Percentiles rank a stretch among this genome's conserved stretches.
Conservation (phyloP, 2,329 filamentous ascomycete species). For the Didymella segeticola region DNA sequence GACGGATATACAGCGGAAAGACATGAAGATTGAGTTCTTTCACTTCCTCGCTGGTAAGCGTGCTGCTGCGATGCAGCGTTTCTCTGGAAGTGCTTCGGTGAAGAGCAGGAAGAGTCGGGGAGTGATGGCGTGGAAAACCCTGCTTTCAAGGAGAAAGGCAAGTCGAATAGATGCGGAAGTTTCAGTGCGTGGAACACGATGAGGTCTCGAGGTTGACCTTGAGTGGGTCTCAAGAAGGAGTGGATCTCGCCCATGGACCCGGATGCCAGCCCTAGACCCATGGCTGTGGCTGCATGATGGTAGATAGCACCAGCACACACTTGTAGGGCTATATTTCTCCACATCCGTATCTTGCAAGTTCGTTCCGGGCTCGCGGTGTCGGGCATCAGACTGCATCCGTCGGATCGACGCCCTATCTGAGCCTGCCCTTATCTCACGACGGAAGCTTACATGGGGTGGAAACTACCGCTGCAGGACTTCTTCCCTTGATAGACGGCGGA, state of each 20-base stretch:
- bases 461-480: not conserved
- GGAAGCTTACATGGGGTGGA: conserved; percentile 5
- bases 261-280: not conserved
- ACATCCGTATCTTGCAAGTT: not conserved
- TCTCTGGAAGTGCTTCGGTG: not conserved
- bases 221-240: not conserved
- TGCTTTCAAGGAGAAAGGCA: not conserved
- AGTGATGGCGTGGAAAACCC: not conserved
- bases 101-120: not conserved
- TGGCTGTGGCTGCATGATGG: not conserved
- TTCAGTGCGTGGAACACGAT: not conserved
- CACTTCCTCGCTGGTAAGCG: conserved; percentile 15
- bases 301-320: too few relatives aligned
- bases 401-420: not conserved
- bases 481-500: not conserved
- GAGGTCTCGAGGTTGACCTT: not conserved
- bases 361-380: not conserved
- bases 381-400: not conserved
- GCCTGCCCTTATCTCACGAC: not conserved
- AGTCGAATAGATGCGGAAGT: not conserved
- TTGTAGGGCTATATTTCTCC: not conserved
- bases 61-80: not conserved
- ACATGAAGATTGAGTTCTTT: conserved; percentile 15
- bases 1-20: not conserved
- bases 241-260: too few relatives aligned